These are phyloP conservation scores for Trichoderma pleuroti DNA, from an alignment of 2,329 filamentous ascomycete genomes.

Conservation along the genomic window DNA sequence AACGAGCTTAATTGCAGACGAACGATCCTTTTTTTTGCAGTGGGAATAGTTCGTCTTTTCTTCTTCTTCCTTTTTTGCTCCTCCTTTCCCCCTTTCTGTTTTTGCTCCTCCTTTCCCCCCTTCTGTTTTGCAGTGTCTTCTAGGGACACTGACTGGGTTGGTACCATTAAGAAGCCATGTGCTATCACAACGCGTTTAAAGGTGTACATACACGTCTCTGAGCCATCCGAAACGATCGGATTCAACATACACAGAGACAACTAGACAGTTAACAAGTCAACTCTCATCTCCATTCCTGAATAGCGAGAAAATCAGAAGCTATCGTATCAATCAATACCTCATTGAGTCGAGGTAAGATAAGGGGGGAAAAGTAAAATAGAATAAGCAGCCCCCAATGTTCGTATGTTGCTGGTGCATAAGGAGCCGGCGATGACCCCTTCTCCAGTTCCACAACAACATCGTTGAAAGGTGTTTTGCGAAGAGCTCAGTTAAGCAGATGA, in stretches of 20 bases:
- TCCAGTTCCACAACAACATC: neutral
- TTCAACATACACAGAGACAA: slow-evolving; percentile 14
- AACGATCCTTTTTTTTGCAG: neutral
- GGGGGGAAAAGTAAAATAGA: neutral
- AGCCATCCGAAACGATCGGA: slow-evolving; percentile 17
- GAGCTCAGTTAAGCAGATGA: slow-evolving; percentile 8
- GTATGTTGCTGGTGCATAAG: neutral
- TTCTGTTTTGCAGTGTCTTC: neutral
- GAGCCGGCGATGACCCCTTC: neutral
- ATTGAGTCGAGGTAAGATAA: neutral
- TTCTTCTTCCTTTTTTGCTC: no score
- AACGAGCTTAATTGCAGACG: neutral
- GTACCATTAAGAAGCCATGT: slow-evolving; percentile 4
- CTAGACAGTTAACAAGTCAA: neutral
- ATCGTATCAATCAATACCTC: neutral
- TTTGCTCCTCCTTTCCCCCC: neutral
- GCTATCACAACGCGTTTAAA: slow-evolving; percentile 20
- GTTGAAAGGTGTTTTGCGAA: neutral
- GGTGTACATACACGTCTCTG: slow-evolving; percentile 26
- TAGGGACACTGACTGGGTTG: neutral
- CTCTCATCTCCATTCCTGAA: neutral
- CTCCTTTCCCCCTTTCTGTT: neutral
- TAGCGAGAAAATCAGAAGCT: neutral
- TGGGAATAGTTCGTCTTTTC: neutral
- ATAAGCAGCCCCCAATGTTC: neutral